Evolutionary conservation across 129 eudicot genomes (phyloP).

Genomic region (Calendula officinalis): DNA sequence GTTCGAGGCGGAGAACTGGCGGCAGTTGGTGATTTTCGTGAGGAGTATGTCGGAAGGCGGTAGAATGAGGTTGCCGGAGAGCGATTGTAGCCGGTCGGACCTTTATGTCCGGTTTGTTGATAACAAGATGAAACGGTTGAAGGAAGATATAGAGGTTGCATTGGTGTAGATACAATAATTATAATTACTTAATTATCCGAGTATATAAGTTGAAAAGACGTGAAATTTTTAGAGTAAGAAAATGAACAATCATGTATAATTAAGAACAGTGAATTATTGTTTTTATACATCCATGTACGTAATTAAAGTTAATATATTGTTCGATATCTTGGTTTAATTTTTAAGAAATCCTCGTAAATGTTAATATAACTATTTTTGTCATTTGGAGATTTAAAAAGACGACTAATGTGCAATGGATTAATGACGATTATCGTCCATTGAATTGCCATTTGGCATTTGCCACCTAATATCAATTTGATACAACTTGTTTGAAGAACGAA

Average conservation of each 20-base stretch:
- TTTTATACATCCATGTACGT: slow-evolving; percentile 18
- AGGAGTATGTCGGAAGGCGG: slow-evolving; percentile 86
- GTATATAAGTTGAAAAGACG: slow-evolving; percentile 8
- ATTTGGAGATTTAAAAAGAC: not conserved
- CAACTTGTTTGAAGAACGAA: too few relatives aligned
- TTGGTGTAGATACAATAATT: slow-evolving; percentile 43
- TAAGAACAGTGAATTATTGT: slow-evolving; percentile 15
- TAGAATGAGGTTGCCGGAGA: slow-evolving; percentile 44
- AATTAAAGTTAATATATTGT: slow-evolving; percentile 10
- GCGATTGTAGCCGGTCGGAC: slow-evolving; percentile 56
- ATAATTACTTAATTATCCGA: not conserved
- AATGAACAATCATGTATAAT: not conserved
- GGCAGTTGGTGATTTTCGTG: slow-evolving; percentile 72
- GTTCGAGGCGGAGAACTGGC: slow-evolving; percentile 86
- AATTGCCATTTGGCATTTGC: too few relatives aligned
- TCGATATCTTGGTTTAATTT: not conserved
- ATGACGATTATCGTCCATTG: too few relatives aligned
- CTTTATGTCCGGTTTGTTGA: slow-evolving; percentile 72
- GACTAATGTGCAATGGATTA: too few relatives aligned
- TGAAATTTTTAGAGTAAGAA: slow-evolving; percentile 13
- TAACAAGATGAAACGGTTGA: slow-evolving; percentile 22
- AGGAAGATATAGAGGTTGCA: slow-evolving; percentile 39
- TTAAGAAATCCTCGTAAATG: not conserved
- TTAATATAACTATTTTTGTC: slow-evolving; percentile 1
- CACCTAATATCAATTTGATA: too few relatives aligned